Conservation (phyloP, 257 asterid genomes). For the Nyctanthes arbortristis region DNA sequence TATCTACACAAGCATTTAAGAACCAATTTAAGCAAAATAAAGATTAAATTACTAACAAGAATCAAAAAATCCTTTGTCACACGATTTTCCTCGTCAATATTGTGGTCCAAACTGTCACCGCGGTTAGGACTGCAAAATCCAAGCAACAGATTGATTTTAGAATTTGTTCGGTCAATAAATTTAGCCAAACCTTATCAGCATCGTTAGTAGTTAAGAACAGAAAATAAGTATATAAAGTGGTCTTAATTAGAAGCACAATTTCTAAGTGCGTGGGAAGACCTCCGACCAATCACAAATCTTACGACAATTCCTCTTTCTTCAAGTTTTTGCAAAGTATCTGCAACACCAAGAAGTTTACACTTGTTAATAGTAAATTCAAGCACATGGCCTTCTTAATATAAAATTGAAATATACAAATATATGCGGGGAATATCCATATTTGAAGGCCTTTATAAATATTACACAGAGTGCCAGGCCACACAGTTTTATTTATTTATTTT, state of each 20-base stretch:
- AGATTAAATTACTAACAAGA: constrained; percentile 59
- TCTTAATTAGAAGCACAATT: constrained; percentile 15
- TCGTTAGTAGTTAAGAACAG: constrained; percentile 8
- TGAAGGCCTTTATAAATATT: too few species aligned
- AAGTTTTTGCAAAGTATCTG: constrained; percentile 59
- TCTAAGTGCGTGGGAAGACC: constrained; percentile 44
- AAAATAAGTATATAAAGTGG: constrained; percentile 15
- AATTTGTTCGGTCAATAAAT: constrained; percentile 23
- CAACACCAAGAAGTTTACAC: constrained; percentile 29
- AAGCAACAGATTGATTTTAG: constrained; percentile 24
- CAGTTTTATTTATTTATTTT: neutral
- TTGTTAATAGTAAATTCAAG: constrained; percentile 1
- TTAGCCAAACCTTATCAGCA: constrained; percentile 12
- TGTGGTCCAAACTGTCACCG: constrained; percentile 95
- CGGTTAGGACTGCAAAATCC: constrained; percentile 73
- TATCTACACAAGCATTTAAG: constrained; percentile 9
- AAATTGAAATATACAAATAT: too few species aligned
- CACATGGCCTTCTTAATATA: neutral
- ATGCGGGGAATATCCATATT: too few species aligned
- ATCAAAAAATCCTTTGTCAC: constrained; percentile 70
- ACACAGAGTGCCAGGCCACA: neutral
- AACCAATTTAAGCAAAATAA: constrained; percentile 9
- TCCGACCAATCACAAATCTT: constrained; percentile 80
- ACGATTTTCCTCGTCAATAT: constrained; percentile 72
- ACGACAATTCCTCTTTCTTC: constrained; percentile 79